Conservation (phyloP, 805 yeast genomes). For the Candida morakotiae region DNA sequence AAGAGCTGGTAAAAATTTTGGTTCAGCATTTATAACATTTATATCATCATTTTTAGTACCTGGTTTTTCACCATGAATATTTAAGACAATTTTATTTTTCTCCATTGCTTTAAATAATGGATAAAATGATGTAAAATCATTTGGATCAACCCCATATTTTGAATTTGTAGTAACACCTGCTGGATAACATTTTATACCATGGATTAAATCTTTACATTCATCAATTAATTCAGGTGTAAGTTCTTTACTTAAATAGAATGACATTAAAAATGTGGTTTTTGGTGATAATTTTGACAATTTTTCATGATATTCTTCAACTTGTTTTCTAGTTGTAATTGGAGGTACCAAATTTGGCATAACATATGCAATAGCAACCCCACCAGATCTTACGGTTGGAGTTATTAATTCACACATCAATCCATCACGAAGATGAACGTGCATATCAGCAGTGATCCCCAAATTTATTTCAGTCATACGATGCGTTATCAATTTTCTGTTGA, state of each 20-base stretch:
- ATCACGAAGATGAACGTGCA: conserved; percentile 95
- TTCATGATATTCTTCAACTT: conserved; percentile 66
- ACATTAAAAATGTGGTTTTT: conserved; percentile 84
- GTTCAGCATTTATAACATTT: conserved; percentile 92
- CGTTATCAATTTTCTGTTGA: too few relatives aligned
- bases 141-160: conserved; percentile 85
- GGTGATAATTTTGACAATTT: conserved; percentile 66
- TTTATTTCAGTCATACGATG: conserved; percentile 30
- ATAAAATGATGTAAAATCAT: conserved; percentile 83
- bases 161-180: conserved; percentile 99
- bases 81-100: conserved; percentile 69
- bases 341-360: conserved; percentile 97
- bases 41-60: conserved; percentile 53
- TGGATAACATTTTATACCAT: conserved; percentile 95
- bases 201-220: conserved; percentile 66
- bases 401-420: conserved; percentile 90
- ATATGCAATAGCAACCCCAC: conserved; percentile 89
- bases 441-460: conserved; percentile 77
- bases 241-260: conserved; percentile 73
- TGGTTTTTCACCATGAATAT: conserved; percentile 95
- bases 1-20: conserved; percentile 85
- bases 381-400: conserved; percentile 84
- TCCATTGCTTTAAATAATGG: conserved; percentile 90
- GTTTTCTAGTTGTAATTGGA: conserved; percentile 75
- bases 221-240: conserved; percentile 83